phyloP scores from a whole-genome alignment of 495 filamentous ascomycete species.

The Lepraria neglecta region DNA sequence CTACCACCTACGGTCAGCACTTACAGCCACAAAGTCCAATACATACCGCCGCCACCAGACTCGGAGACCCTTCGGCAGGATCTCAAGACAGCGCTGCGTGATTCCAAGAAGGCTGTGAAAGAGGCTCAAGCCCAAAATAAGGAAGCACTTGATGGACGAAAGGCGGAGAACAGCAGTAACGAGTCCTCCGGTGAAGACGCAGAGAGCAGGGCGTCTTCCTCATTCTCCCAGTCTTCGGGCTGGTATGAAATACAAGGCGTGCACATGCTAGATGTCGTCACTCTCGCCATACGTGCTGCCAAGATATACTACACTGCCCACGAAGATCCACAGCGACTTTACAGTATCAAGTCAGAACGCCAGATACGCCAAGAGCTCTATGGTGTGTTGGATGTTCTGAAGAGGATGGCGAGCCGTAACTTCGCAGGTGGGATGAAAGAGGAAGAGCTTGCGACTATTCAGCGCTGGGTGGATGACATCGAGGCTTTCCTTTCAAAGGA shows the following conservation, averaged over 20 bases:
- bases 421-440: constrained; percentile 76
- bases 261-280: constrained; percentile 85
- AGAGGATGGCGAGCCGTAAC: constrained; percentile 78
- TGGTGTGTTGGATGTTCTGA: constrained; percentile 79
- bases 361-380: constrained; percentile 76
- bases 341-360: constrained; percentile 75
- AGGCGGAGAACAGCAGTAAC: constrained; percentile 29
- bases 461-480: constrained; percentile 69
- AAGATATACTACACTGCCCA: constrained; percentile 92
- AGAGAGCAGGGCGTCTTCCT: constrained; percentile 21
- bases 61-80: constrained; percentile 69
- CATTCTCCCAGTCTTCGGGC: constrained; percentile 41
- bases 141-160: constrained; percentile 30
- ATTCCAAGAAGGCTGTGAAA: constrained; percentile 59
- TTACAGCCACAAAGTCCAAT: constrained; percentile 81
- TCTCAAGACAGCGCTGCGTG: constrained; percentile 58
- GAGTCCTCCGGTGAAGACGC: constrained; percentile 28
- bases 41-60: constrained; percentile 80
- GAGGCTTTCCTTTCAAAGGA: constrained; percentile 68
- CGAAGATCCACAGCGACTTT: constrained; percentile 72
- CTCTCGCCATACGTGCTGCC: constrained; percentile 86
- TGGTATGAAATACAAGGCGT: constrained; percentile 87
- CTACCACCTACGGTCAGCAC: constrained; percentile 94
- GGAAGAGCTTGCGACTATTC: constrained; percentile 66
- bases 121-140: constrained; percentile 34